Evolutionary conservation across 1,284 basidiomycete species (phyloP), one percentile per base, ranked within the genome.

Genomic region (Bondarzewia mesenterica): DNA sequence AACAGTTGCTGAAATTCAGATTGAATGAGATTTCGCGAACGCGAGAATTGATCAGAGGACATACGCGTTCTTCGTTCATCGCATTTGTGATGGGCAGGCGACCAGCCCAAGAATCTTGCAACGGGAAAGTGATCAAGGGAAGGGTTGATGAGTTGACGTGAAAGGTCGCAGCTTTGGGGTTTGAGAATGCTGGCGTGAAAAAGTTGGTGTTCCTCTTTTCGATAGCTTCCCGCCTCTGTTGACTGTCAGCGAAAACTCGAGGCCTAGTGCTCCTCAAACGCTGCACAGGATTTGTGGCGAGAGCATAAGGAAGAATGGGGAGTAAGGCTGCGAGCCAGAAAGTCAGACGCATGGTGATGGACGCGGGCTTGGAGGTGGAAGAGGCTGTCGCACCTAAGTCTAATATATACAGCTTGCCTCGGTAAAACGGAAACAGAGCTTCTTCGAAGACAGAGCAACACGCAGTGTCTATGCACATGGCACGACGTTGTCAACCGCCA

Each of bases 21-120:
- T 16, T 16, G 8, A 36, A 18, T 14, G 12, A 7, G 8, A 40
- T 18, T 12, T 40, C 5, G 12, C 14, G 10, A 7, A 10, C 20
- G 16, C 5, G 22, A 18, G 39, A 18, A 12, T 18, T 20, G 20
- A 12, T 12, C 29, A 2, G 12, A 20, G 16, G 39, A 20, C 39
- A 22, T 40, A 40, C 39, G 26, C 42, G 42, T 16, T 25, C 10
- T 15, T 43, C 42, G 25, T 18, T 27, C 3, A 26, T 43, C 22
- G 14, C 29, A 26, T 43, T 43, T 16, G 42, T 27, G 23, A 43
- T 27, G 42, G 42, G 42, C 23, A 43, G 20, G 15, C 42, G 42
- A 18, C 42, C 42, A 7, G 42, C 42, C 42, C 42, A 43, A 14
- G 42, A 43, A 10, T 43, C 42, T 26, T 43, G 42, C 25, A 43